phyloP scores from a whole-genome alignment of 192 early-diverging fungal species.

The Mortierella antarctica region DNA sequence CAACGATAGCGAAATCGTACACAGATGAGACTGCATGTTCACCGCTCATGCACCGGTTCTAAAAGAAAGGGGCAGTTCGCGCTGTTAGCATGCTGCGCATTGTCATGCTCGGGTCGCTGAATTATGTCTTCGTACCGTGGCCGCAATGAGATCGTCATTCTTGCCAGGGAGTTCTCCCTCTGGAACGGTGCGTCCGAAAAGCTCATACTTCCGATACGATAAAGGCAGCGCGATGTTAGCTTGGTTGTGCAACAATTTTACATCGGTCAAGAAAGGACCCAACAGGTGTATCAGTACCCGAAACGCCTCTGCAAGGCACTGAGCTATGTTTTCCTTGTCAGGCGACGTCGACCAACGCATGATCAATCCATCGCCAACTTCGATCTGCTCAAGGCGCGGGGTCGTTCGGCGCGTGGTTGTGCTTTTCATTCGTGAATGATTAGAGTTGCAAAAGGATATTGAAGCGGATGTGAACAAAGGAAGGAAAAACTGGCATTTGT shows the following conservation, averaged over 20 bases:
- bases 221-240: not conserved
- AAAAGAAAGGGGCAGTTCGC: not conserved
- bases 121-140: not conserved
- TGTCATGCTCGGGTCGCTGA: no score
- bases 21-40: constrained; percentile 7
- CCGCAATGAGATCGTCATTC: not conserved
- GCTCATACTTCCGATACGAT: not conserved
- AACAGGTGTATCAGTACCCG: not conserved
- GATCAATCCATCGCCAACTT: constrained; percentile 30
- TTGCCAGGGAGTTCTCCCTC: constrained; percentile 7
- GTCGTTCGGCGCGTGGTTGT: no score
- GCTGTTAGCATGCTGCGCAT: no score
- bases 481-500: no score
- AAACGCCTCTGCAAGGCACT: constrained; percentile 16
- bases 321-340: constrained; percentile 9
- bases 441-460: no score
- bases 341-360: constrained; percentile 36
- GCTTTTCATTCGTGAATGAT: no score
- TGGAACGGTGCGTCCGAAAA: not conserved
- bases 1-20: constrained; percentile 27
- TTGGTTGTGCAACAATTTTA: not conserved
- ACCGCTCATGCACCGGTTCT: constrained; percentile 24
- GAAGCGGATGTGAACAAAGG: no score
- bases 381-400: constrained; percentile 10
- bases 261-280: no score